Conservation (phyloP, 331 rosid species). For the Rhamnella rubrinervis region DNA sequence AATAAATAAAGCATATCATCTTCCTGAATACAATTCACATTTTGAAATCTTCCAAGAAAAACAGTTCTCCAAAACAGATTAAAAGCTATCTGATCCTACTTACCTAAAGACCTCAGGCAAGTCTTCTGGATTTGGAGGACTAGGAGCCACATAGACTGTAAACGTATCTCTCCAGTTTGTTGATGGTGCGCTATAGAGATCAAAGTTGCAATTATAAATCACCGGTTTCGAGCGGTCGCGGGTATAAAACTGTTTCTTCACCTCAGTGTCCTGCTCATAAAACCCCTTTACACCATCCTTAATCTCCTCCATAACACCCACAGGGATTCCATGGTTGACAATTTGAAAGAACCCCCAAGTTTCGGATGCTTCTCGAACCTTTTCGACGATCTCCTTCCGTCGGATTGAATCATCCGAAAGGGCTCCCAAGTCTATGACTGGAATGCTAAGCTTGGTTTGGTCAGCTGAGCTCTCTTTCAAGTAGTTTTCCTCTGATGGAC, state of each 20-base stretch:
- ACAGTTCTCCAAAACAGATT: too few relatives aligned
- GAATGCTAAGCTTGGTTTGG: conserved; percentile 22
- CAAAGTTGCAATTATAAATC: conserved; percentile 42
- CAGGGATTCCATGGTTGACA: conserved; percentile 51
- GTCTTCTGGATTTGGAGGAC: conserved; percentile 38
- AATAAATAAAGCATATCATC: too few relatives aligned
- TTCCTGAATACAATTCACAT: background rate
- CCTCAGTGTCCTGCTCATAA: conserved; percentile 46
- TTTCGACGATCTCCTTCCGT: conserved; percentile 32
- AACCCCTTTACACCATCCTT: conserved; percentile 38
- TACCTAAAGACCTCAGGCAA: conserved; percentile 50
- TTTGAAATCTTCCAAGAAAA: too few relatives aligned
- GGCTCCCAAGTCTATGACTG: conserved; percentile 44
- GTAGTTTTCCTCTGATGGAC: too few relatives aligned
- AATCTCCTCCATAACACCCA: conserved; percentile 37
- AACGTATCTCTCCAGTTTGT: conserved; percentile 53
- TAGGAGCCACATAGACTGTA: conserved; percentile 28
- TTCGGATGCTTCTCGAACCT: conserved; percentile 44
- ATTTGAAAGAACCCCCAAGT: conserved; percentile 65
- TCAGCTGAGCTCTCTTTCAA: background rate
- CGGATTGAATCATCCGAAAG: background rate
- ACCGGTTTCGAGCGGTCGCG: conserved; percentile 28
- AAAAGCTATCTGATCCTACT: too few relatives aligned
- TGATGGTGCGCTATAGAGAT: conserved; percentile 28
- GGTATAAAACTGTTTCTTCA: conserved; percentile 39